Evolutionary conservation across 2,329 filamentous ascomycete species (phyloP), one percentile per base, ranked within the genome.

Genomic region (Moelleriella libera): DNA sequence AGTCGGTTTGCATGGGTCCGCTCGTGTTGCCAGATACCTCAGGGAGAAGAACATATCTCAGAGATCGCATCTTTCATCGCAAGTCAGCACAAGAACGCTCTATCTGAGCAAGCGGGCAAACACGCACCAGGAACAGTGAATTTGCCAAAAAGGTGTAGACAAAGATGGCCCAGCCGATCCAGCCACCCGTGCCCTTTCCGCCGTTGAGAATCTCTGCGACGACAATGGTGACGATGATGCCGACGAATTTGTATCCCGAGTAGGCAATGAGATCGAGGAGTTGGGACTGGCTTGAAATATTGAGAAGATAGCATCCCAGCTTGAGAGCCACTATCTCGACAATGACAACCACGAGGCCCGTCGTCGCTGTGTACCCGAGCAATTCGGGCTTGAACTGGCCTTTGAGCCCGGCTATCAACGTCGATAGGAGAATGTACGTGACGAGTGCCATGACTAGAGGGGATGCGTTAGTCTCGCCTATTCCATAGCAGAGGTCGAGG

Each of bases 161-260:
- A 62, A 98, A 98, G 48, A 95, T 76, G 7, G 75, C 68, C 89
- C 90, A 97, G 57, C 88, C 86, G 46, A 88, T 71, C 86, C 85
- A 94, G 47, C 88, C 85, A 45, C 89, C 84, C 2, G 88, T 92
- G 28, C 90, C 85, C 58, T 82, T 79, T 43, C 88, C 84, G 10
- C 81, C 80, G 48, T 83, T 94, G 53, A 86, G 67, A 12, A 88
- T 74, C 64, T 94, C 86, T 12, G 86, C 82, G 14, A 90, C 68
- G 10, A 85, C 75, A 52, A 97, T 80, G 0, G 89, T 96, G 45
- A 86, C 76, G 51, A 98, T 98, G 55, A 96, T 88, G 32, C 90
- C 92, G 30, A 98, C 90, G 60, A 98, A 98, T 66, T 98, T 98
- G 70, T 98, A 98, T 21, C 94, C 94, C 2, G 85, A 90, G 68